Conservation (phyloP, 2,329 filamentous ascomycete species). For the Lomentospora prolificans region DNA sequence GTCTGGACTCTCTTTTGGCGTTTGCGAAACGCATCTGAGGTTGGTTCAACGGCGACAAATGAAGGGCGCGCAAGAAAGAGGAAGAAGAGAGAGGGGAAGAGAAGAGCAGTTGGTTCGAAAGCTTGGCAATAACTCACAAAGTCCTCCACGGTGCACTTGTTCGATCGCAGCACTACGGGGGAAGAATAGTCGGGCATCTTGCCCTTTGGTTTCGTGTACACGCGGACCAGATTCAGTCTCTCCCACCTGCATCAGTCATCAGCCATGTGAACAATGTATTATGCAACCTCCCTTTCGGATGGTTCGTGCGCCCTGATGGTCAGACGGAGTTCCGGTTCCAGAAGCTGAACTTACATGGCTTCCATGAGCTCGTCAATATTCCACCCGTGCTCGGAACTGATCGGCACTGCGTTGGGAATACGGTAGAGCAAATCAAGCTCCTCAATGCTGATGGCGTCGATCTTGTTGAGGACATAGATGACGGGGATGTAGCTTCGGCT, state of each 20-base stretch:
- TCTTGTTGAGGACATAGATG: slow-evolving; percentile 98
- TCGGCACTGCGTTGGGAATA: slow-evolving; percentile 93
- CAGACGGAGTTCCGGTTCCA: too few species aligned
- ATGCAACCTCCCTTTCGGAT: not conserved
- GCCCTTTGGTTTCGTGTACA: slow-evolving; percentile 98
- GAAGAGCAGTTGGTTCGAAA: not conserved
- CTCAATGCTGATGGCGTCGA: slow-evolving; percentile 95
- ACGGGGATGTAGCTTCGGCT: slow-evolving; percentile 96
- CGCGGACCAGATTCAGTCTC: slow-evolving; percentile 78
- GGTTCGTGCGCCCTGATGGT: too few species aligned
- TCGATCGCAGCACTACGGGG: slow-evolving; percentile 79
- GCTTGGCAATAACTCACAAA: slow-evolving; percentile 58
- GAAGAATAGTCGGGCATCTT: slow-evolving; percentile 84
- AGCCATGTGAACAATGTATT: slow-evolving; percentile 6
- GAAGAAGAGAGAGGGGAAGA: not conserved
- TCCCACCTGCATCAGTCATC: slow-evolving; percentile 58
- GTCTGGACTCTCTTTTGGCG: not conserved
- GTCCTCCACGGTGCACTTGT: slow-evolving; percentile 84
- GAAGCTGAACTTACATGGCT: slow-evolving; percentile 63
- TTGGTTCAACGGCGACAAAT: not conserved
- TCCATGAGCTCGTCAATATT: slow-evolving; percentile 96
- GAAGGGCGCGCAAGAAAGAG: not conserved
- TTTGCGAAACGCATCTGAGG: not conserved
- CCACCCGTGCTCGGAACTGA: slow-evolving; percentile 96
- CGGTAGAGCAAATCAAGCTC: slow-evolving; percentile 93